These are phyloP conservation scores for Massarina eburnea DNA, from an alignment of 2,329 filamentous ascomycete species.

Conservation along the genomic window DNA sequence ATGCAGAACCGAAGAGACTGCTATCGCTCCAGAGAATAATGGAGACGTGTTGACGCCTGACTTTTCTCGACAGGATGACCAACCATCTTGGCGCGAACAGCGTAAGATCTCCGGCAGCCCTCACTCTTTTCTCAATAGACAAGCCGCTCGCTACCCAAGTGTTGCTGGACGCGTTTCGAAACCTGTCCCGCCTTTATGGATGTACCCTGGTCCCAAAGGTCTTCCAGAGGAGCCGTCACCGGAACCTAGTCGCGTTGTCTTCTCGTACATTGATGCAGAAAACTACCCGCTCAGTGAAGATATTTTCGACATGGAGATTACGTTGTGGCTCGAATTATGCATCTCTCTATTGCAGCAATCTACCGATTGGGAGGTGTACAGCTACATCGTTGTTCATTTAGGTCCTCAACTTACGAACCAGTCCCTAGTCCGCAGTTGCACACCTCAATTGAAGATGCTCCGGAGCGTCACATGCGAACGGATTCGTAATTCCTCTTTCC, in stretches of 20 bases:
- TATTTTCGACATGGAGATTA: constrained; percentile 52
- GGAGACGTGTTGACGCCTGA: constrained; percentile 41
- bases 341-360: constrained; percentile 73
- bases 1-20: constrained; percentile 62
- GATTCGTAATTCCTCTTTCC: constrained; percentile 73
- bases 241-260: constrained; percentile 53
- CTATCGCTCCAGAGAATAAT: constrained; percentile 46
- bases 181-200: constrained; percentile 54
- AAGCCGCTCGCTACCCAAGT: constrained; percentile 26
- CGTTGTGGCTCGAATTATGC: constrained; percentile 73
- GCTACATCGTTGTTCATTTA: constrained; percentile 82
- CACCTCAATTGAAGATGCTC: constrained; percentile 73
- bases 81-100: constrained; percentile 31
- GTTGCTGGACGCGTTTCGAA: constrained; percentile 31
- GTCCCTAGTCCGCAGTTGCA: constrained; percentile 74
- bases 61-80: constrained; percentile 27
- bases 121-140: constrained; percentile 34
- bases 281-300: constrained; percentile 36
- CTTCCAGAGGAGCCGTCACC: constrained; percentile 57
- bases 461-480: constrained; percentile 79
- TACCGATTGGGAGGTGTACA: constrained; percentile 89
- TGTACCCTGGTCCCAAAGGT: constrained; percentile 56
- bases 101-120: constrained; percentile 35
- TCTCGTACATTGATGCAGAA: constrained; percentile 49
- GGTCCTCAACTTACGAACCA: constrained; percentile 89